Evolutionary conservation across 1,284 basidiomycete genomes (phyloP), one percentile per base, ranked within the genome.

Genomic region (Ceratobasidium papillatum): DNA sequence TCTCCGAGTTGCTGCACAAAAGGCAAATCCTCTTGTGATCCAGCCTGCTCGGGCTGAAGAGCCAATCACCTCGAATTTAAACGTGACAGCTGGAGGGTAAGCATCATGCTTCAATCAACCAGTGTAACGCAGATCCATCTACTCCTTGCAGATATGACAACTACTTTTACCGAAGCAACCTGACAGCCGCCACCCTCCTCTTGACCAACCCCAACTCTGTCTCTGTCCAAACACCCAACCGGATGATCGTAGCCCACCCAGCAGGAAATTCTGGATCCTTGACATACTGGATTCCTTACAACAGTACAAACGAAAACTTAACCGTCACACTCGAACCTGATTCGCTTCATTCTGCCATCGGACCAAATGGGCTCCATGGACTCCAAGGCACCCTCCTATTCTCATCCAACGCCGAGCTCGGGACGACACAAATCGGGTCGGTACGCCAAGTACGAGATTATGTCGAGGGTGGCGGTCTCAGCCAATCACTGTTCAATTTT

Each of bases 91-190:
- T 32, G 62, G 62, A 25, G 43, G 62, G 45, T 34, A 64, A n/a
- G n/a, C 36, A 61, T n/a, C 9, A 2, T 25, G 30, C 17, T 19
- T 62, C 59, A 62, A 14, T 3, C 22, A n/a, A 38, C 41, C 38
- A 62, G n/a, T 62, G 34, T 34, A 62, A 62, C 59, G 8, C 19
- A 47, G 9, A 47, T 17, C 19, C 45, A 43, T 9, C 9, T 43
- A n/a, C n/a, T n/a, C 3, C 7, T 2, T 64, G 41, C 25, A 64
- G 62, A 8, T 64, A 64, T 49, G 62, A 62, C 41, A 62, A 64
- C 27, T 64, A 64, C 62, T 64, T 64, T 34, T 64, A 64, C 45
- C 27, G 62, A 64, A 64, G 62, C 27, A 49, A 64, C n/a, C 17
- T 49, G 11, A 64, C 62, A 32, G 45, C 62, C 14, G 62, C 62